Base-by-base conservation (phyloP, 768 basidiomycete genomes). In the Suillus variegatus region DNA sequence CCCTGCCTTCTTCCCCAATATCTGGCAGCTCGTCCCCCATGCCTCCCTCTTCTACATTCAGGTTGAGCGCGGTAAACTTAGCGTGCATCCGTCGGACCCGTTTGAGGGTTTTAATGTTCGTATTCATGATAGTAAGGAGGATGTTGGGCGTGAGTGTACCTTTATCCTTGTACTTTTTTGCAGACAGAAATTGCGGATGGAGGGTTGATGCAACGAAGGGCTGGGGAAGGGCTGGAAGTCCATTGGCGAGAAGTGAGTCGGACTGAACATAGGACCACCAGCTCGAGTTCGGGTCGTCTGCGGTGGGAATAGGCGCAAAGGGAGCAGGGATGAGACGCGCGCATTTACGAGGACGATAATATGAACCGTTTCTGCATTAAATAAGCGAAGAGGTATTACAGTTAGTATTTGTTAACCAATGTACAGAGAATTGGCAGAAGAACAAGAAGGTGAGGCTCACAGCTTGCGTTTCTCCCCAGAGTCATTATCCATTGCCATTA, bases 201-300 rank as follows among this genome's bases (percentile, higher is more conserved):
- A n/a, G 25, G 25, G 25, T 25, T 40, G 69, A 75, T 9, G 74
- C 76, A 20, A 82, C 80, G 20, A 75, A 78, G 5, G 56, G 56
- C 70, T 75, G 81, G n/a, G 78, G 84, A 44, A 86, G 83, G 20
- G 75, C 74, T 4, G 90, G 91, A 32, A 93, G 78, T 12, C 89
- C 91, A 65, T 88, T 90, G 28, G 82, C 84, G 36, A 91, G 75
- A 35, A 92, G 78, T 4, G 80, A 71, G 68, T 90, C 86, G 3
- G 85, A 86, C 69, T 86, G 86, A 43, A 87, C 82, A 4, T 88
- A 89, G 38, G 84, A 81, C 92, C 92, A 94, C 92, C 93, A 94
- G 8, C 88, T 75, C 44, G 88, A 84, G 6, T 82, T 79, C 5
- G 80, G 69, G 49, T 85, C 84, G 51, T 82, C 80, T 62, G 80